Conservation (phyloP, 164 flowering plant species). For the Nymphaea colorata region DNA sequence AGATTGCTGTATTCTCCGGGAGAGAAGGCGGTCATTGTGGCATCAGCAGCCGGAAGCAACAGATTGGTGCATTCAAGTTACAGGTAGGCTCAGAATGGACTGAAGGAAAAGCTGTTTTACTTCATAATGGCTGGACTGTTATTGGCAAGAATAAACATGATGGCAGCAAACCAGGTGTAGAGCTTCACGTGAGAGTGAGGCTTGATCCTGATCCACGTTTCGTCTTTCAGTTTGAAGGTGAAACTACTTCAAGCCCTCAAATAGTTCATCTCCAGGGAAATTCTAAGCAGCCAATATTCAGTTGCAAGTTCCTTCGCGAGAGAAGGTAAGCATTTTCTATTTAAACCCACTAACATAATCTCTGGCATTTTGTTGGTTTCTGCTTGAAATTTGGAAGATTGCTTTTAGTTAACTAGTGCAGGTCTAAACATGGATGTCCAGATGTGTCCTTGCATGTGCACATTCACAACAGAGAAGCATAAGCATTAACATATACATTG, state of each 20-base stretch:
- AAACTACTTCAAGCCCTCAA: conserved; percentile 63
- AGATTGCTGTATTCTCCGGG: conserved; percentile 51
- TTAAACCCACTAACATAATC: too few species aligned
- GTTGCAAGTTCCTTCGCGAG: conserved; percentile 84
- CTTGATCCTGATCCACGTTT: conserved; percentile 96
- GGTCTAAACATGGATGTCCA: too few species aligned
- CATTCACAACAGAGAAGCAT: too few species aligned
- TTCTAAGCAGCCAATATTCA: conserved; percentile 81
- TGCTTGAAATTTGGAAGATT: too few species aligned
- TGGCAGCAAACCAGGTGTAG: conserved; percentile 42
- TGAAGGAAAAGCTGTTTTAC: conserved; percentile 54
- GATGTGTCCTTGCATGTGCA: too few species aligned
- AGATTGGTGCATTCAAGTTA: conserved; percentile 62
- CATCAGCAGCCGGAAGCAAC: conserved; percentile 55
- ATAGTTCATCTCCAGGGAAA: conserved; percentile 75
- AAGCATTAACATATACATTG: too few species aligned
- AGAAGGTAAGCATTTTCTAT: conserved; percentile 28
- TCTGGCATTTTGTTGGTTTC: too few species aligned
- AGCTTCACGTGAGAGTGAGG: conserved; percentile 74
- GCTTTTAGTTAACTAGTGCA: too few species aligned
- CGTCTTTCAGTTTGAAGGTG: conserved; percentile 82
- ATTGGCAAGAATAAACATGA: conserved; percentile 58
- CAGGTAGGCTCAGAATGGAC: conserved; percentile 78
- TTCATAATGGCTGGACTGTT: conserved; percentile 76
- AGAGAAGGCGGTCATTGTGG: conserved; percentile 65